phyloP scores from a whole-genome alignment of 140 eudicot species.

The Bidens hawaiensis region DNA sequence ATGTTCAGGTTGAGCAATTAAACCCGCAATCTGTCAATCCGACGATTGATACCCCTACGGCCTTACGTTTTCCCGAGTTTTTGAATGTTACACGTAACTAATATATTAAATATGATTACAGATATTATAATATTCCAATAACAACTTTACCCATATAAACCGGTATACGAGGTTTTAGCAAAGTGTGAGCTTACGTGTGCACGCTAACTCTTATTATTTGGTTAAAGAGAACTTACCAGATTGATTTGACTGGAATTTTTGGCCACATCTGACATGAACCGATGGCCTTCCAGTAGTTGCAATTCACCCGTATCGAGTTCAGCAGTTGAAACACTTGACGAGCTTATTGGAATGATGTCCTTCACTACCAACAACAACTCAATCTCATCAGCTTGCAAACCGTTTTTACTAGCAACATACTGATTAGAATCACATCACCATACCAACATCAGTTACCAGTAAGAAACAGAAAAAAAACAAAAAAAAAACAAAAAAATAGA shows the following conservation, averaged over 20 bases:
- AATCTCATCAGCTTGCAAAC: slow-evolving; percentile 48
- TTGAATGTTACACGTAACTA: neutral
- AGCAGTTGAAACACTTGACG: slow-evolving; percentile 1
- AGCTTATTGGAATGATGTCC: slow-evolving; percentile 4
- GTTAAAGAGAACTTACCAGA: slow-evolving; percentile 46
- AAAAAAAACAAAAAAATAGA: neutral
- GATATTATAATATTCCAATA: neutral
- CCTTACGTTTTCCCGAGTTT: neutral
- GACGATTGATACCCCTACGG: too few relatives aligned
- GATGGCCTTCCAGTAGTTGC: slow-evolving; percentile 46
- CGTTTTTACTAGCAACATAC: slow-evolving; percentile 54
- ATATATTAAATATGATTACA: neutral
- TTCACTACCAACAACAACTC: slow-evolving; percentile 54
- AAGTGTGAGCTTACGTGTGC: neutral
- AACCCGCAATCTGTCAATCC: too few relatives aligned
- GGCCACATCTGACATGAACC: slow-evolving; percentile 48
- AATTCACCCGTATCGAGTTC: too few relatives aligned
- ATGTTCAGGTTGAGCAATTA: too few relatives aligned
- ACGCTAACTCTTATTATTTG: neutral
- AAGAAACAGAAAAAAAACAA: too few relatives aligned
- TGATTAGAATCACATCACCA: slow-evolving; percentile 27
- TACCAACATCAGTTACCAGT: slow-evolving; percentile 15
- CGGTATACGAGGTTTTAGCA: neutral
- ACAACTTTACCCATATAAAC: neutral
- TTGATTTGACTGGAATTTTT: slow-evolving; percentile 30